Conservation (phyloP, 2,329 filamentous ascomycete genomes). For the Talaromyces marneffei region DNA sequence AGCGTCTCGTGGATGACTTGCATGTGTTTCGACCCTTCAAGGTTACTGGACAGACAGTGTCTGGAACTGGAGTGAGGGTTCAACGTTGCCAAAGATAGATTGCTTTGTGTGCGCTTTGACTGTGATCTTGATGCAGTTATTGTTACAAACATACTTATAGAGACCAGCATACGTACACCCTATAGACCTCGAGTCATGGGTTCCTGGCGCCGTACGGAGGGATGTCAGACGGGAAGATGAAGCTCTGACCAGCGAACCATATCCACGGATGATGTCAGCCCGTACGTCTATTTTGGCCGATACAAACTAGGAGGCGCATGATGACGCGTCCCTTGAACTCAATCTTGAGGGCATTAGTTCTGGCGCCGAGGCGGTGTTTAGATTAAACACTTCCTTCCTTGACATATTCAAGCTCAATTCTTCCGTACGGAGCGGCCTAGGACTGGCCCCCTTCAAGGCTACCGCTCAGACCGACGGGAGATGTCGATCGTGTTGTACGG, state of each 20-base stretch:
- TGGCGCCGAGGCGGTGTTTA: background rate
- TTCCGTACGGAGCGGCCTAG: too few species aligned
- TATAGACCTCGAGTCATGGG: background rate
- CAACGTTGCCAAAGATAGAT: background rate
- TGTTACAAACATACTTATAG: background rate
- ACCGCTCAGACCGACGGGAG: background rate
- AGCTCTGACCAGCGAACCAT: conserved; percentile 1
- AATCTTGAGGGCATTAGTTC: background rate
- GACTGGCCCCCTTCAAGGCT: background rate
- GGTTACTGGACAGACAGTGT: too few species aligned
- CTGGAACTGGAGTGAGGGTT: background rate
- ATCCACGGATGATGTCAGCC: background rate
- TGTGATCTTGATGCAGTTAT: background rate
- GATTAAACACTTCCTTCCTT: too few species aligned
- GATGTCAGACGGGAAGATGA: background rate
- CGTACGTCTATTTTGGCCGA: background rate
- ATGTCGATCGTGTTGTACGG: background rate
- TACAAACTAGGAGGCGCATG: background rate
- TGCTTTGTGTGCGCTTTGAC: background rate
- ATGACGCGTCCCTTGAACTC: background rate
- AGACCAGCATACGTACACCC: too few species aligned
- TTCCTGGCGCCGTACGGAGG: background rate
- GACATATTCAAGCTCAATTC: background rate
- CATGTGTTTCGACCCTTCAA: background rate
- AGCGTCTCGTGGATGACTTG: background rate